Evolutionary conservation across 352 stramenopile species (phyloP).

Genomic region (Pythium aphanidermatum): DNA sequence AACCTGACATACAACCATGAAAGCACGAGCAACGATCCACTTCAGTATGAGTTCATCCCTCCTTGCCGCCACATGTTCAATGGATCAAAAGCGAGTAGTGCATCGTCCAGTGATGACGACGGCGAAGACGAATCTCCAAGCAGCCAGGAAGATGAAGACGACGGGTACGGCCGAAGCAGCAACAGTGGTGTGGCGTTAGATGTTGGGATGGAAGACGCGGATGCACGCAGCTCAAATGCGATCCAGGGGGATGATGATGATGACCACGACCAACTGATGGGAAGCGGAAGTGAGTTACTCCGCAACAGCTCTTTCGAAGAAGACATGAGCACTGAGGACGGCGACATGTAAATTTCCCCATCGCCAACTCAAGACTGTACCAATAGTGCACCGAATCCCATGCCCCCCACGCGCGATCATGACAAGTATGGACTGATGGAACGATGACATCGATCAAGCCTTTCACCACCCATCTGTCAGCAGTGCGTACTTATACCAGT

Average conservation of each 20-base stretch:
- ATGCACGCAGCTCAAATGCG: conserved; percentile 22
- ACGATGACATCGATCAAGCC: no score
- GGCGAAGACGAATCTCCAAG: conserved; percentile 22
- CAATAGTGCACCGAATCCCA: conserved; percentile 3
- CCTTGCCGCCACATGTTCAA: conserved; percentile 74
- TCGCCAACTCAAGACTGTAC: conserved; percentile 1
- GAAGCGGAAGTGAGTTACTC: conserved; percentile 67
- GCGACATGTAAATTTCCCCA: conserved; percentile 12
- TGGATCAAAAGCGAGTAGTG: conserved; percentile 50
- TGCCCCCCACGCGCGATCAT: background rate
- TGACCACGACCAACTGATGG: conserved; percentile 68
- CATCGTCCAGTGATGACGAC: conserved; percentile 47
- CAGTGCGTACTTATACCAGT: no score
- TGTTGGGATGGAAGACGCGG: conserved; percentile 28
- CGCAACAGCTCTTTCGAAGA: conserved; percentile 56
- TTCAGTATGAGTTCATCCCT: conserved; percentile 60
- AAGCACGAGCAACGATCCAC: conserved; percentile 23
- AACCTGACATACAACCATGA: conserved; percentile 32
- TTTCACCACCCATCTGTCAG: no score
- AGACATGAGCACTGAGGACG: conserved; percentile 23
- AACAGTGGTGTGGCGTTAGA: conserved; percentile 5
- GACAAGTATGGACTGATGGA: no score
- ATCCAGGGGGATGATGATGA: conserved; percentile 26
- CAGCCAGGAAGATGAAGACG: conserved; percentile 19
- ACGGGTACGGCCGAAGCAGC: background rate